phyloP scores from a whole-genome alignment of 78 protist genomes.

The Speleostelium caveatum region DNA sequence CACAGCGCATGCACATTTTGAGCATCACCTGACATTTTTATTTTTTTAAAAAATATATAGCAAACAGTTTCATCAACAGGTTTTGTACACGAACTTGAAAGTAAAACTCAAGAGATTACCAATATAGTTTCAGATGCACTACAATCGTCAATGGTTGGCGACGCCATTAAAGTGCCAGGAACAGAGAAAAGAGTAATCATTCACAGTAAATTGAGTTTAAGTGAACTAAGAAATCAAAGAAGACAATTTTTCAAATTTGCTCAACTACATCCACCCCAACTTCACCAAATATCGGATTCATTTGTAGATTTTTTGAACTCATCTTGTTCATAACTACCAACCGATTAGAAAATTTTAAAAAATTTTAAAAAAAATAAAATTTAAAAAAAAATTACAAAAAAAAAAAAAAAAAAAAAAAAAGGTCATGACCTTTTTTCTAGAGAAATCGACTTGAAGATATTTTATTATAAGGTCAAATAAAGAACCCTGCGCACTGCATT shows the following conservation, averaged over 20 bases:
- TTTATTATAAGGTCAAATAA: no score
- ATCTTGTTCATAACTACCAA: background rate
- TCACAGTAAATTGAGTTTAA: slow-evolving; percentile 5
- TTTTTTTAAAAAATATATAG: background rate
- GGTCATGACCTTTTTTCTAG: no score
- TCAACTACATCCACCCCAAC: slow-evolving; percentile 71
- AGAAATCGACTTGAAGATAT: no score
- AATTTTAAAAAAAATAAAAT: no score
- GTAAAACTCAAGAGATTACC: slow-evolving; percentile 44
- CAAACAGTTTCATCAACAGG: slow-evolving; percentile 44
- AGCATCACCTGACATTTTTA: background rate
- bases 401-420: no score
- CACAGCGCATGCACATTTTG: background rate
- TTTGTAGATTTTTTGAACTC: slow-evolving; percentile 71
- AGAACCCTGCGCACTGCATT: no score
- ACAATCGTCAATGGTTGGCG: slow-evolving; percentile 69
- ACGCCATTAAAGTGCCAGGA: slow-evolving; percentile 54
- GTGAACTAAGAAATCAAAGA: slow-evolving; percentile 49
- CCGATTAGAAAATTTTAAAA: background rate
- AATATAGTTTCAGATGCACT: slow-evolving; percentile 52
- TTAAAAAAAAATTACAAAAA: background rate
- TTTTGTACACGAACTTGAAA: slow-evolving; percentile 58
- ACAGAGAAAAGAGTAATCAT: slow-evolving; percentile 42
- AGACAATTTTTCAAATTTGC: slow-evolving; percentile 67
- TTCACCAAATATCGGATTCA: slow-evolving; percentile 40